Base-by-base conservation (phyloP, 371 early-diverging fungal species). In the Synchytrium microbalum region DNA sequence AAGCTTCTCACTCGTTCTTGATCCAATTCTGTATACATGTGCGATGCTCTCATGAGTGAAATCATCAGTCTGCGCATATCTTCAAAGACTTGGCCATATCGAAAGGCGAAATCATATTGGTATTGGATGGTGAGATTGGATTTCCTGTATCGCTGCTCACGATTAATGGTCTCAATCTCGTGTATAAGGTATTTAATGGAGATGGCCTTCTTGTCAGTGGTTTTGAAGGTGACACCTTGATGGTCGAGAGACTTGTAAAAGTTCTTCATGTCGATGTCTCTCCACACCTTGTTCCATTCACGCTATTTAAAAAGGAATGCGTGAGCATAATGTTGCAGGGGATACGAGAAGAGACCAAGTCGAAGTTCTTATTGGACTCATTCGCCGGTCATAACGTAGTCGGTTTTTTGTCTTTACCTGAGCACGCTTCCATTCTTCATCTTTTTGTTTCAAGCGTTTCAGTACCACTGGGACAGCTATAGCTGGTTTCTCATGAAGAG, bases 211-310 rank as follows among this genome's bases (percentile, higher is more conserved):
- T 89, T 86, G 71, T 99, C 99, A n/a, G 82, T 79, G 3, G 82
- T 76, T 72, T 95, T 95, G 77, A 95, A 94, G 0, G 83, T 84
- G 56, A 88, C 79, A 2, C 96, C 92, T 73, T 92, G 92, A 69
- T 95, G 91, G 75, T 99, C 99, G 53, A 99, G 79, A 0, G 99
- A 89, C 67, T 93, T 92, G 74, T 93, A 94, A 80, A 89, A 97
- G 83, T 97, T 98, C 70, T 91, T 92, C 57, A 86, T 79, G 55
- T 96, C 93, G 54, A 87, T 73, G 64, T 96, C 95, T 32, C 95
- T 84, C 99, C 99, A 99, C 2, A 95, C 82, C 72, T 94, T 95
- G 74, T 90, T 88, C 86, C 88, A 92, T 63, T 92, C 91, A 60
- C 92, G 85, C 83, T 94, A 31, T 55, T 8, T 71, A 30, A 70